phyloP scores from a whole-genome alignment of 495 filamentous ascomycete species.

The Amniculicola lignicola region DNA sequence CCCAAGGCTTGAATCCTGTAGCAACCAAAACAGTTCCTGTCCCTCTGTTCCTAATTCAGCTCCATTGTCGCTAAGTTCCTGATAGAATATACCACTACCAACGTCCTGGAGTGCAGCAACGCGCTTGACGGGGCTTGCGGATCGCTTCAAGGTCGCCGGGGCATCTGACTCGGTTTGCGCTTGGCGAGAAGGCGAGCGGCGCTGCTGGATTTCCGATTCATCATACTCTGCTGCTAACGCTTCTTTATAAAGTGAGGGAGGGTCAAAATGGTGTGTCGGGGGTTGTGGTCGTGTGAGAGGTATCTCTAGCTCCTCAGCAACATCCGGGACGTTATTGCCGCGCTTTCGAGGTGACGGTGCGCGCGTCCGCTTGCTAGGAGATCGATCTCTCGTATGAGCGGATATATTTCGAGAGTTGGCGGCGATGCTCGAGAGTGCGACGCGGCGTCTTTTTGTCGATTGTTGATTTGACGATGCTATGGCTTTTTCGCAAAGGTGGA shows the following conservation, averaged over 20 bases:
- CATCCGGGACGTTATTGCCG: not conserved
- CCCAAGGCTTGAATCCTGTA: not conserved
- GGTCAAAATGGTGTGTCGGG: not conserved
- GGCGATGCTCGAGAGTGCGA: not conserved
- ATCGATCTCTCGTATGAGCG: not conserved
- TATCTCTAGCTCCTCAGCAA: not conserved
- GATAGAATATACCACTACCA: not conserved
- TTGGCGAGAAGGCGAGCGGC: not conserved
- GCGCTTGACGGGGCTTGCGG: not conserved
- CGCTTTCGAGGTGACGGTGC: not conserved
- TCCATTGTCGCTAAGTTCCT: not conserved
- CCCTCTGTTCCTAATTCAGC: not conserved
- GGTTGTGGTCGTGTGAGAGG: not conserved
- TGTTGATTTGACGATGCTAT: not conserved
- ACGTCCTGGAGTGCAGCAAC: not conserved
- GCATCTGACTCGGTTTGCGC: not conserved
- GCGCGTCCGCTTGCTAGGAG: not conserved
- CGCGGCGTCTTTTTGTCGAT: not conserved
- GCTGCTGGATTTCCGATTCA: not conserved
- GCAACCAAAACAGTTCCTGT: not conserved
- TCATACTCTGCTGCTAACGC: not conserved
- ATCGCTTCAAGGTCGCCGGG: not conserved
- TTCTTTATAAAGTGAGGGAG: not conserved
- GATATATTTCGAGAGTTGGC: not conserved
- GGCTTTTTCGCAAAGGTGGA: not conserved